phyloP scores from a whole-genome alignment of 768 basidiomycete species.

The Mycena indigotica region DNA sequence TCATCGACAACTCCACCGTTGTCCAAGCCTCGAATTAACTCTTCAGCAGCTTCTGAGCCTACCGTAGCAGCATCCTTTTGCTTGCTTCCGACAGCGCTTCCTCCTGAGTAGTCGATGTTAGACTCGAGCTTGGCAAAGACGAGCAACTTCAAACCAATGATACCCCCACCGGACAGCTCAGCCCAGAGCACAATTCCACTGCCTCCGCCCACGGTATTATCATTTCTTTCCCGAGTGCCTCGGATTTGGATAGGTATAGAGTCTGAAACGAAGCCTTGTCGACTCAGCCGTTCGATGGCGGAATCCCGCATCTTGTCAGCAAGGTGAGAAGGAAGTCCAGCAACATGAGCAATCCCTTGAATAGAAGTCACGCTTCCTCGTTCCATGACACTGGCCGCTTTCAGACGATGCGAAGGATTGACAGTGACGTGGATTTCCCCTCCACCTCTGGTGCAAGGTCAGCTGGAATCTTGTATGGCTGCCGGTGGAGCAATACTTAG shows the following conservation, averaged over 20 bases:
- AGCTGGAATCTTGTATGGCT: not conserved
- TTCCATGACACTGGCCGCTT: constrained; percentile 50
- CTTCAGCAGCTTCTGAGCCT: constrained; percentile 62
- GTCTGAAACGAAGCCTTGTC: constrained; percentile 35
- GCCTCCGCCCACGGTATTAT: constrained; percentile 58
- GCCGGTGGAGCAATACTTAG: constrained; percentile 36
- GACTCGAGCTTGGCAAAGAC: too few relatives aligned
- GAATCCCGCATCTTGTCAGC: constrained; percentile 60
- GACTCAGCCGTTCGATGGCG: constrained; percentile 46
- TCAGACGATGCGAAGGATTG: constrained; percentile 42
- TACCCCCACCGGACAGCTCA: constrained; percentile 65
- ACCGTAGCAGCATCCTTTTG: constrained; percentile 46
- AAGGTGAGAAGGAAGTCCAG: constrained; percentile 58
- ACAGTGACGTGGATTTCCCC: constrained; percentile 56
- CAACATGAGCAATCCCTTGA: constrained; percentile 64
- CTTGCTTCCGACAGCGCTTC: constrained; percentile 65
- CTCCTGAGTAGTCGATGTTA: too few relatives aligned
- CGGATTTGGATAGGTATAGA: constrained; percentile 43
- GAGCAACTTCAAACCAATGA: too few relatives aligned
- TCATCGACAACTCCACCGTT: constrained; percentile 79
- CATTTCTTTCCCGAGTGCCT: constrained; percentile 43
- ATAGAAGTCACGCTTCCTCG: constrained; percentile 57
- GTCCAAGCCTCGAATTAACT: constrained; percentile 56
- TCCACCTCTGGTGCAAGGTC: constrained; percentile 46
- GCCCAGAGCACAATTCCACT: constrained; percentile 79